A percentile compares a stretch with the other conserved stretches of the same genome.
phyloP scores from a whole-genome alignment of 169 alveolate genomes.

The Toxoplasma gondii region DNA sequence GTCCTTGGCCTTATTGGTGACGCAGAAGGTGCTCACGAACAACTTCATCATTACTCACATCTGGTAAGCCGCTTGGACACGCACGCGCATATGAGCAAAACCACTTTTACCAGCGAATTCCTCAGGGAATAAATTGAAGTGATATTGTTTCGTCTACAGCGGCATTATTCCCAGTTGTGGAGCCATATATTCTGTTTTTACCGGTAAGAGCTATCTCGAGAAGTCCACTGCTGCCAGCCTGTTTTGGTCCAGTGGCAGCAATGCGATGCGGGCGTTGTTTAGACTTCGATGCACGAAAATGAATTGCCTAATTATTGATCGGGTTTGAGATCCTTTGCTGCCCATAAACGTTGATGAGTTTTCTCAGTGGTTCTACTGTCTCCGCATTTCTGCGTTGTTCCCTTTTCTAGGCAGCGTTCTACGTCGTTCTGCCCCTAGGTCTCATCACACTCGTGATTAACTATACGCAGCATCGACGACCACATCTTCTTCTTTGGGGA shows the following conservation, averaged over 20 bases:
- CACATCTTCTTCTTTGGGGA: constrained; percentile 17
- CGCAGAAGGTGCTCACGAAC: neutral
- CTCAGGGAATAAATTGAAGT: neutral
- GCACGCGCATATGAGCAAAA: neutral
- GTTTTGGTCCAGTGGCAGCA: no score
- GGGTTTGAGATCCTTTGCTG: no score
- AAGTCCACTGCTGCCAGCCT: no score
- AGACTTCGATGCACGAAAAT: no score
- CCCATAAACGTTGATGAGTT: no score
- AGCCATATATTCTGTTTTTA: no score
- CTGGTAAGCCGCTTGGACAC: neutral
- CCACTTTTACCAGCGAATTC: neutral
- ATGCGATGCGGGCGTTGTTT: no score
- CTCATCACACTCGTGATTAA: neutral
- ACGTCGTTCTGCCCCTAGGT: constrained; percentile 45
- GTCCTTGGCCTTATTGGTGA: constrained; percentile 19
- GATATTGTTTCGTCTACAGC: no score
- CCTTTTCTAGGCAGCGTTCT: constrained; percentile 20
- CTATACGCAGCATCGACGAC: constrained; percentile 19
- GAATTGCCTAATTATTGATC: no score
- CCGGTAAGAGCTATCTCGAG: no score
- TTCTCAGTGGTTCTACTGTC: no score
- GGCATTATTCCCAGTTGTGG: no score
- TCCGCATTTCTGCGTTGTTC: neutral
- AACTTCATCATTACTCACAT: neutral